These are phyloP conservation scores for Hanseniaspora clermontiae DNA, from an alignment of 805 yeast species.

Conservation along the genomic window DNA sequence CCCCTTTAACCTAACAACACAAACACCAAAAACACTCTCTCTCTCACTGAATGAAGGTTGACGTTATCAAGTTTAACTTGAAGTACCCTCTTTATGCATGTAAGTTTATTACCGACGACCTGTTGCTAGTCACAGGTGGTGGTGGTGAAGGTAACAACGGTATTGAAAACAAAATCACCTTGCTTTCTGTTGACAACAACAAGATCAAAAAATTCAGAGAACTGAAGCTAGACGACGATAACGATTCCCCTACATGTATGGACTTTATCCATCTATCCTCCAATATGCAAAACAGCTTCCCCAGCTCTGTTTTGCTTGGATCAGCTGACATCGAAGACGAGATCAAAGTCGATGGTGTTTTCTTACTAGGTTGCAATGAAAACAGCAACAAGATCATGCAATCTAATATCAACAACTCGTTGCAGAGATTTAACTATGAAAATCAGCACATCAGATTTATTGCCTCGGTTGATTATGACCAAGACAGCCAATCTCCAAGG, in stretches of 20 bases:
- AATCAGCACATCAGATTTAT: constrained; percentile 50
- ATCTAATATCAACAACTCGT: constrained; percentile 40
- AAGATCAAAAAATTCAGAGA: constrained; percentile 51
- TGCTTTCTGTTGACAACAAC: constrained; percentile 38
- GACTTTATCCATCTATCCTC: constrained; percentile 30
- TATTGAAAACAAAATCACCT: constrained; percentile 69
- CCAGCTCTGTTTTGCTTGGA: constrained; percentile 3
- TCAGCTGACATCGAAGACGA: neutral
- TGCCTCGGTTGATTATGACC: constrained; percentile 44
- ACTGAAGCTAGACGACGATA: constrained; percentile 44
- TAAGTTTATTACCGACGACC: constrained; percentile 47
- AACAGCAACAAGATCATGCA: constrained; percentile 42
- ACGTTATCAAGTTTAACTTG: constrained; percentile 23
- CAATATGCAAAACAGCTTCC: neutral
- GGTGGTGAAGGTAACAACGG: constrained; percentile 93
- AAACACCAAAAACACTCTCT: neutral
- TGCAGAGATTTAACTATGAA: constrained; percentile 52
- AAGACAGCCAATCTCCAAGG: constrained; percentile 25
- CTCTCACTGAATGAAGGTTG: constrained; percentile 20
- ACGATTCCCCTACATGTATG: constrained; percentile 80
- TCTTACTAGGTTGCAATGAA: constrained; percentile 70
- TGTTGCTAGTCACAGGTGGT: constrained; percentile 74
- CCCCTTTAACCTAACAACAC: neutral
- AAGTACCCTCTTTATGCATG: constrained; percentile 80
- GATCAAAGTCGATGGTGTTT: constrained; percentile 30